Evolutionary conservation across 2,329 filamentous ascomycete genomes (phyloP).

Genomic region (Fusarium aywerte): DNA sequence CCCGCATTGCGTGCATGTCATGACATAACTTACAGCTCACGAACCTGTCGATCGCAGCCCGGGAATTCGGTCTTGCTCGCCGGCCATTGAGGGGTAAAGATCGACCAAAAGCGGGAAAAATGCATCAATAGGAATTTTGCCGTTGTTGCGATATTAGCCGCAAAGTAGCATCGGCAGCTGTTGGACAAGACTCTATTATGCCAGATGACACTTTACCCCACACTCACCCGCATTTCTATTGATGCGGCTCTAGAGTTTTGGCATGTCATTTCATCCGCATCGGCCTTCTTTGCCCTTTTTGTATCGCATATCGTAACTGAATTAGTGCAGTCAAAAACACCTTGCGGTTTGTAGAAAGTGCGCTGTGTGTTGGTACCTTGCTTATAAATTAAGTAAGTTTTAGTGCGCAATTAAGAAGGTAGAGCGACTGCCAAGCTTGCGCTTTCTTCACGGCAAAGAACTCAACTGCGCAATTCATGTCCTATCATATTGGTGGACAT

Average conservation of each 20-base stretch:
- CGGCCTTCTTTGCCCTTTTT: constrained; percentile 17
- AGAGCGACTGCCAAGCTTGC: no score
- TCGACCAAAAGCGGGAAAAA: constrained; percentile 20
- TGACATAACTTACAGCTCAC: constrained; percentile 12
- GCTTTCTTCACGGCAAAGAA: no score
- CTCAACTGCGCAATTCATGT: no score
- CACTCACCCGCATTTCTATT: constrained; percentile 32
- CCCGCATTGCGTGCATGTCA: constrained; percentile 16
- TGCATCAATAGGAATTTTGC: constrained; percentile 37
- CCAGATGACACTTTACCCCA: constrained; percentile 21
- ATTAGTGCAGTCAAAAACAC: no score
- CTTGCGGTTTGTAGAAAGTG: no score
- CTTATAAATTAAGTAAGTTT: no score
- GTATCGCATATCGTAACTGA: background rate
- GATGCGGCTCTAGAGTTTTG: constrained; percentile 25
- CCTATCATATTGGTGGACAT: background rate
- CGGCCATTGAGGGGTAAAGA: constrained; percentile 28
- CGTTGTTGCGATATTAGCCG: constrained; percentile 15
- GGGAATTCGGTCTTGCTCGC: constrained; percentile 31
- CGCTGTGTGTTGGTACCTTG: no score
- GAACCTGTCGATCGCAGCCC: constrained; percentile 24
- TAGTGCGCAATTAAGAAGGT: no score
- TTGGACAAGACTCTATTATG: constrained; percentile 1
- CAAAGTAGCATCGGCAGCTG: constrained; percentile 17
- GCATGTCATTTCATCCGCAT: constrained; percentile 18